A percentile compares a stretch with the other conserved stretches of the same genome.
Conservation (phyloP, 2,329 filamentous ascomycete species). For the Nannizzia gypsea region DNA sequence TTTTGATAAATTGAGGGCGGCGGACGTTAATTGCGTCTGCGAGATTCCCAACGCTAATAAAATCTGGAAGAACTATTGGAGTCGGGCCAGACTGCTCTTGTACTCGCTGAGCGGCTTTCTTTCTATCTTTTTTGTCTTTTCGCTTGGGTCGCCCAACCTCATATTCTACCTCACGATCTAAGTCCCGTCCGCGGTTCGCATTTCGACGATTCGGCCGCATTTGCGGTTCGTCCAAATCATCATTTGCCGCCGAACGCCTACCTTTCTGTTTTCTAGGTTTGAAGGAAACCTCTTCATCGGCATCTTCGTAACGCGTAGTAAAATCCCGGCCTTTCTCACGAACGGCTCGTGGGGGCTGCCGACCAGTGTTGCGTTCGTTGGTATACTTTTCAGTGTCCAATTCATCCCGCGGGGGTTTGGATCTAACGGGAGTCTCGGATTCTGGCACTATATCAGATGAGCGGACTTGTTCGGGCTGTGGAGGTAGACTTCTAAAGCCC, state of each 20-base stretch:
- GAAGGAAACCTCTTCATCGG: background rate
- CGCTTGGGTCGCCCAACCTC: conserved; percentile 17
- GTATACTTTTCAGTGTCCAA: background rate
- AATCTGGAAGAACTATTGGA: conserved; percentile 71
- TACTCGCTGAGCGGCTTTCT: conserved; percentile 30
- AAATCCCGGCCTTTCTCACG: no score
- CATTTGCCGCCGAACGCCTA: background rate
- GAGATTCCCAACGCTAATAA: conserved; percentile 76
- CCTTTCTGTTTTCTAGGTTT: background rate
- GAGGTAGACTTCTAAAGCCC: background rate
- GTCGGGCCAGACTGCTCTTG: conserved; percentile 37
- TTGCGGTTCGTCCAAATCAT: background rate
- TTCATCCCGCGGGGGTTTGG: background rate
- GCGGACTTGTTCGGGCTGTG: background rate
- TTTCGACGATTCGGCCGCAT: background rate
- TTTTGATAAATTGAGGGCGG: conserved; percentile 56
- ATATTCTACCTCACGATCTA: conserved; percentile 6
- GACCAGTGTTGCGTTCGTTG: background rate
- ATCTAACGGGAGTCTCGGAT: background rate
- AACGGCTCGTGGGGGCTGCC: background rate
- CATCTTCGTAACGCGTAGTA: background rate
- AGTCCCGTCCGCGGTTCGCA: background rate
- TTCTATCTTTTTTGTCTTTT: conserved; percentile 28
- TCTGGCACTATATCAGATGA: background rate
- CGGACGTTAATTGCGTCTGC: conserved; percentile 63